phyloP scores from a whole-genome alignment of 2,329 filamentous ascomycete species.

The Xylariaceae sp. region DNA sequence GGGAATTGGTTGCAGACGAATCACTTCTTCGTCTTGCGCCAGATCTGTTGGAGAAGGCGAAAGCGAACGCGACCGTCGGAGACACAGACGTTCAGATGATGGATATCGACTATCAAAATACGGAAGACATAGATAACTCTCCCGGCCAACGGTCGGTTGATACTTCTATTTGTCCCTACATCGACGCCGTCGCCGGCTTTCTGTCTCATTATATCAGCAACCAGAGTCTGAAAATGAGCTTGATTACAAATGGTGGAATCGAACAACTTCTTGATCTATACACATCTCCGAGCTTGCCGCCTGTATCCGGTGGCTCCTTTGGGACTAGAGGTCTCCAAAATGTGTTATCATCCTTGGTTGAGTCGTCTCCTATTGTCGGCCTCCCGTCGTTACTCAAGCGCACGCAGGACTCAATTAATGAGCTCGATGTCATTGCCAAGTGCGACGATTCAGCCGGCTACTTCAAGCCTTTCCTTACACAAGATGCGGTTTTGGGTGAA shows the following conservation, averaged over 20 bases:
- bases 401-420: conserved; percentile 64
- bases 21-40: conserved; percentile 30
- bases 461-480: conserved; percentile 62
- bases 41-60: conserved; percentile 35
- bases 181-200: conserved; percentile 74
- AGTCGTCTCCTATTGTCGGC: conserved; percentile 74
- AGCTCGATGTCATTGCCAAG: conserved; percentile 61
- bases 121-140: conserved; percentile 20
- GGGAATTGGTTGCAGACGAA: conserved; percentile 54
- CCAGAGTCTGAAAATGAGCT: conserved; percentile 63
- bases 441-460: conserved; percentile 55
- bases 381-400: conserved; percentile 77
- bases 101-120: conserved; percentile 42
- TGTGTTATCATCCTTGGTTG: conserved; percentile 73
- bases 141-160: conserved; percentile 23
- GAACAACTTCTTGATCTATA: conserved; percentile 81
- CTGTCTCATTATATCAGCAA: conserved; percentile 71
- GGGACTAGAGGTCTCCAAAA: conserved; percentile 67
- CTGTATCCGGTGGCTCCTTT: conserved; percentile 63
- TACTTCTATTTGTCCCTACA: conserved; percentile 59
- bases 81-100: conserved; percentile 62
- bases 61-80: conserved; percentile 35
- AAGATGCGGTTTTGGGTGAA: conserved; percentile 35
- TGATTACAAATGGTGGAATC: conserved; percentile 75
- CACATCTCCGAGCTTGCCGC: conserved; percentile 74